Evolutionary conservation across 2,329 filamentous ascomycete genomes (phyloP).

Genomic region (Talaromyces verruculosus): DNA sequence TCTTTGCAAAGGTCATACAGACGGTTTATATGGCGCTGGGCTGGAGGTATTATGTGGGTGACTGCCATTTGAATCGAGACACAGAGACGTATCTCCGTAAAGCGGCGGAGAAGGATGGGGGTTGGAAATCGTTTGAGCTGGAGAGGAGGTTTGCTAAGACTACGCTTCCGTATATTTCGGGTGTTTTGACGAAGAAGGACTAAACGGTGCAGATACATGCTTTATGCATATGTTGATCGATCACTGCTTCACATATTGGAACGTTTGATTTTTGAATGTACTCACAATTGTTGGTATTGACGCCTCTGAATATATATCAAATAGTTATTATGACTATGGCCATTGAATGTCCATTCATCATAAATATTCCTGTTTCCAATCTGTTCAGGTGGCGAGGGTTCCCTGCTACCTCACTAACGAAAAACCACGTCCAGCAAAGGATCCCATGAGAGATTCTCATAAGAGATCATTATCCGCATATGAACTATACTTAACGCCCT

Average conservation of each 20-base stretch:
- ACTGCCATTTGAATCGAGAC: slow-evolving; percentile 53
- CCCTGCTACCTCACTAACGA: no score
- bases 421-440: no score
- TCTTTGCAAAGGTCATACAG: slow-evolving; percentile 50
- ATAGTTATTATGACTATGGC: not conserved
- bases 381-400: no score
- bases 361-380: no score
- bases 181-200: slow-evolving; percentile 41
- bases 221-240: not conserved
- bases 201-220: not conserved
- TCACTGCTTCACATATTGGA: not conserved
- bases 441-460: no score
- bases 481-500: no score
- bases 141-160: slow-evolving; percentile 42
- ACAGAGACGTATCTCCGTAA: slow-evolving; percentile 46
- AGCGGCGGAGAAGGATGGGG: slow-evolving; percentile 44
- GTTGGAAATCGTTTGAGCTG: slow-evolving; percentile 53
- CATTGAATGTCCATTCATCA: not conserved
- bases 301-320: not conserved
- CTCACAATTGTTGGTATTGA: not conserved
- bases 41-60: slow-evolving; percentile 55
- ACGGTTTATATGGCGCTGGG: slow-evolving; percentile 46
- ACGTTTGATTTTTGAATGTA: not conserved
- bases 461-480: no score
- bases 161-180: slow-evolving; percentile 44